A percentile compares a stretch with the other conserved stretches of the same genome.
phyloP scores from a whole-genome alignment of 2,329 filamentous ascomycete species.

The Clonostachys sp. region DNA sequence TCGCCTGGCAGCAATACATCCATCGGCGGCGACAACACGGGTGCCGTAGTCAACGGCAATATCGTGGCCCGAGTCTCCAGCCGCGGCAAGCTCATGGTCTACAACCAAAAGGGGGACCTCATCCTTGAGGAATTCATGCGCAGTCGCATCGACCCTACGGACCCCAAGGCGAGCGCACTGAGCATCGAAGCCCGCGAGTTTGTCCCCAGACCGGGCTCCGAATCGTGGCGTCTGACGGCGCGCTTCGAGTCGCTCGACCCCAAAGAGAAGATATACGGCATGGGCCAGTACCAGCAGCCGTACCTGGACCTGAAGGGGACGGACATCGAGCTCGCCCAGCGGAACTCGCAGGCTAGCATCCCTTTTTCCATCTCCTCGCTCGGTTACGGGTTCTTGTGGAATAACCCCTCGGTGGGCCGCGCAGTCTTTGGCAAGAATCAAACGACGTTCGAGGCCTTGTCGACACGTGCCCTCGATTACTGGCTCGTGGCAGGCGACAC shows the following conservation, averaged over 20 bases:
- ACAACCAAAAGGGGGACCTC: constrained; percentile 14
- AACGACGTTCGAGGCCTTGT: constrained; percentile 57
- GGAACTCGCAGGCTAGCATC: constrained; percentile 62
- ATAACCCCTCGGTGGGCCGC: constrained; percentile 57
- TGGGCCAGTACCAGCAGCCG: constrained; percentile 66
- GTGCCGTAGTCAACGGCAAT: constrained; percentile 19
- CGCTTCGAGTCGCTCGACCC: constrained; percentile 51
- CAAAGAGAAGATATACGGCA: constrained; percentile 60
- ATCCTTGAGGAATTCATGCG: constrained; percentile 24
- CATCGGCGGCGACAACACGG: constrained; percentile 8
- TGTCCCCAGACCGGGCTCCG: constrained; percentile 38
- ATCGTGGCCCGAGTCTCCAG: constrained; percentile 17
- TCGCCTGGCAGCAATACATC: not conserved
- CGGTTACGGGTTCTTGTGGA: constrained; percentile 63
- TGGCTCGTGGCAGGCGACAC: constrained; percentile 57
- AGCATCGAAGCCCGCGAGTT: constrained; percentile 54
- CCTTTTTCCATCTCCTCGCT: constrained; percentile 56
- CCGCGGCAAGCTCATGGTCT: constrained; percentile 20
- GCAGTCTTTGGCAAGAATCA: constrained; percentile 57
- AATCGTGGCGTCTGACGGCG: constrained; percentile 49
- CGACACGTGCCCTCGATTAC: constrained; percentile 55
- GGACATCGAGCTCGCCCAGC: constrained; percentile 60
- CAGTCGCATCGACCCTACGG: constrained; percentile 22
- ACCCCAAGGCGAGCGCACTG: constrained; percentile 56
- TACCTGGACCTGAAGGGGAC: constrained; percentile 57